Base-by-base conservation (phyloP, 805 yeast species). In the Spathaspora arborariae region DNA sequence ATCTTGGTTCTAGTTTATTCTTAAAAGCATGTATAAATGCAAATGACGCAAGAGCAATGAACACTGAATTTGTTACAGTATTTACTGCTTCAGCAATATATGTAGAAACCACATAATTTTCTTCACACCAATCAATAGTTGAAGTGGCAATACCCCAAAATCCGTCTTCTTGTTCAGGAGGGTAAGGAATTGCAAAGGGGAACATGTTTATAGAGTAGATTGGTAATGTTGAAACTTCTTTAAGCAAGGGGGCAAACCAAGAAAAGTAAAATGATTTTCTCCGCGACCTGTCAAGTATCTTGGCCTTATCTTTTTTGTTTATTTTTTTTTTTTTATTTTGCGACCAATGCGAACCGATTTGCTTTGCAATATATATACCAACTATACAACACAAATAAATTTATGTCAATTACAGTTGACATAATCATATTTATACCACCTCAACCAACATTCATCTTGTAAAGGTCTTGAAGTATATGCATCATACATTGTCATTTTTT, bases 101-200 rank as follows among this genome's bases (percentile, higher is more conserved):
- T 10, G 78, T 78, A 10, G 92, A 78, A 1, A 91, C 87, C 9
- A 90, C 92, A 62, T 92, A 92, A 69, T 92, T 92, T 65, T 94
- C 98, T 60, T 92, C 99, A 67, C 99, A 92, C 98, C 98, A 92
- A 60, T 92, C 99, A 34, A 94, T 94, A n/a, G 98, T 91, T 34
- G 96, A 80, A 0, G 98, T 90, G 2, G 87, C 86, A 4, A 72
- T 68, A 1, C 94, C 94, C 96, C 96, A 88, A 61, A 64, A 82
- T 1, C 90, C 91, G 13, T 64, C 47, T n/a, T 60, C 53, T 37
- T 80, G 79, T 27, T 74, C 79, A 5, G 73, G 73, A 0, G 88
- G 85, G 56, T 81, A 81, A 1, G 81, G 79, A 51, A 58, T 50
- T 5, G 80, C 75, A 60, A 76, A 76, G 13, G 80, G 81, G 21